These are phyloP conservation scores for Glebionis coronaria DNA, from an alignment of 129 eudicot genomes.

Conservation along the genomic window DNA sequence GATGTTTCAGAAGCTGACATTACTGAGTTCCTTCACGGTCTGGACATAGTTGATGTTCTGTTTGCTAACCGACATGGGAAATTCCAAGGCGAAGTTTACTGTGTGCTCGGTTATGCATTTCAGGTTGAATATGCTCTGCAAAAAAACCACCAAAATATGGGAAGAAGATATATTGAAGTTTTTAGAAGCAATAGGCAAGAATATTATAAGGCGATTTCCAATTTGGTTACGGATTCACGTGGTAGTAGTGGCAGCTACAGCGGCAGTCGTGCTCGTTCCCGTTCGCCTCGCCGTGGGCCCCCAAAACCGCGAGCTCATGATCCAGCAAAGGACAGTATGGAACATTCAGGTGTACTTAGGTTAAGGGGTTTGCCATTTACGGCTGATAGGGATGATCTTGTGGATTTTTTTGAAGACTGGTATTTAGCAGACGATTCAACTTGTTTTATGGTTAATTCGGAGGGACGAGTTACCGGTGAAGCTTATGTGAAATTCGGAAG, in stretches of 20 bases:
- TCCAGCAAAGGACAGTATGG: constrained; percentile 54
- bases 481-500: constrained; percentile 87
- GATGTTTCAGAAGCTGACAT: constrained; percentile 85
- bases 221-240: constrained; percentile 55
- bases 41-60: constrained; percentile 79
- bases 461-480: constrained; percentile 89
- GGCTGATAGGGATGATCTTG: constrained; percentile 66
- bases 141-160: constrained; percentile 84
- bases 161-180: constrained; percentile 92
- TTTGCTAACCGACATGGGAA: constrained; percentile 71
- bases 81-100: constrained; percentile 81
- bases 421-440: constrained; percentile 59
- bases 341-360: constrained; percentile 73
- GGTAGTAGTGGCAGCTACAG: too few relatives aligned
- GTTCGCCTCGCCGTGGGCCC: constrained; percentile 52
- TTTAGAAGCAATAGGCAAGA: constrained; percentile 82
- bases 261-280: constrained; percentile 32
- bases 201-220: constrained; percentile 77
- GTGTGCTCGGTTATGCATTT: constrained; percentile 81
- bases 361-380: constrained; percentile 87
- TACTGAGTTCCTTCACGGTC: constrained; percentile 81
- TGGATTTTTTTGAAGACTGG: constrained; percentile 70
- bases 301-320: constrained; percentile 52
- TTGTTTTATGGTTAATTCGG: constrained; percentile 66
- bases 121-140: constrained; percentile 95